Percentiles rank a stretch among this genome's conserved stretches.
Conservation (phyloP, 805 yeast species). For the Metschnikowia aberdeeniae region DNA sequence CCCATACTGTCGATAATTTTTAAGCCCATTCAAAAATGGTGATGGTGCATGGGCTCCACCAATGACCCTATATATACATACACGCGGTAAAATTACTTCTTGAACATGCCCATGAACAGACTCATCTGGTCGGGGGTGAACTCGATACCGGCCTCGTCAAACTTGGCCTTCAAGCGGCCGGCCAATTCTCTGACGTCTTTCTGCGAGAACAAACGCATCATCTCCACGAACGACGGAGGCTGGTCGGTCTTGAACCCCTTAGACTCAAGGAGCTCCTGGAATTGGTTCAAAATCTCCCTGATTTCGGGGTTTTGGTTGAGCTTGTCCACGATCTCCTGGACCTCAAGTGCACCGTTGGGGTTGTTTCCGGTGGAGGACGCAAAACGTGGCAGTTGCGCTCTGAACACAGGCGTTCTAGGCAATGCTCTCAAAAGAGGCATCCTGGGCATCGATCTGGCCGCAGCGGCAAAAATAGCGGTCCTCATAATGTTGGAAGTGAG, state of each 20-base stretch:
- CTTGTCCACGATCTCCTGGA: constrained; percentile 18
- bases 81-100: constrained; percentile 3
- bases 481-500: constrained; percentile 3
- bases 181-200: constrained; percentile 31
- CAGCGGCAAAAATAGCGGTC: constrained; percentile 5
- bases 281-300: constrained; percentile 24
- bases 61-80: not conserved
- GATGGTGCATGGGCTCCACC: too few species aligned
- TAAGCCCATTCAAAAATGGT: too few species aligned
- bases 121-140: constrained; percentile 31
- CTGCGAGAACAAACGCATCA: constrained; percentile 36
- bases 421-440: not conserved
- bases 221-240: constrained; percentile 32
- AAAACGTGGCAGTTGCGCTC: constrained; percentile 4
- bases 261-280: constrained; percentile 26
- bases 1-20: too few species aligned
- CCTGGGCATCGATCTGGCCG: constrained; percentile 3
- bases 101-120: constrained; percentile 25
- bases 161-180: constrained; percentile 24
- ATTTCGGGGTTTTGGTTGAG: constrained; percentile 29
- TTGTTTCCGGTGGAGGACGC: constrained; percentile 10
- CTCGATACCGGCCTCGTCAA: constrained; percentile 30
- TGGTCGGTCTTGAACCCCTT: constrained; percentile 33
- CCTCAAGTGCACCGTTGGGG: constrained; percentile 5
- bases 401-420: not conserved